phyloP scores from a whole-genome alignment of 1,284 basidiomycete species.

The Leccinum cinnamomeum region DNA sequence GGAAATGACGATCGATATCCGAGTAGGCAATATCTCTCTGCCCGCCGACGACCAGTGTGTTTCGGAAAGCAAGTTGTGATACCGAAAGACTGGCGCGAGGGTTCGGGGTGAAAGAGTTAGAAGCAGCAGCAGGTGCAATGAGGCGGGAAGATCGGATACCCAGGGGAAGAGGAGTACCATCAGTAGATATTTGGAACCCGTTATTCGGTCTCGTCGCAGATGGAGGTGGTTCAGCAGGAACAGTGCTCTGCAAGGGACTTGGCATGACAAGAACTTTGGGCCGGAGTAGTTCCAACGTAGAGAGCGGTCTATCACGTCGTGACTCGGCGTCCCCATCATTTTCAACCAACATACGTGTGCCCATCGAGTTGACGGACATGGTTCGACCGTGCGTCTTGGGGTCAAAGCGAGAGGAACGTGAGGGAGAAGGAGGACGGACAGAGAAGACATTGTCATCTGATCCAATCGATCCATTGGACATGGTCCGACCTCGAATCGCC shows the following conservation, averaged over 20 bases:
- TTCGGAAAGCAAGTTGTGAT: constrained; percentile 79
- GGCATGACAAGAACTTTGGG: constrained; percentile 86
- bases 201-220: constrained; percentile 41
- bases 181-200: constrained; percentile 62
- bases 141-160: constrained; percentile 58
- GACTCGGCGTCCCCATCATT: constrained; percentile 50
- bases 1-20: constrained; percentile 59
- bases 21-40: constrained; percentile 60
- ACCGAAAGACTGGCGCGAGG: constrained; percentile 67
- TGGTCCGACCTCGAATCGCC: constrained; percentile 37
- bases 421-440: constrained; percentile 55
- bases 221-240: constrained; percentile 34
- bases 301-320: constrained; percentile 56
- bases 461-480: constrained; percentile 41
- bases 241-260: constrained; percentile 65
- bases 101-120: constrained; percentile 76
- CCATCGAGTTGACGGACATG: constrained; percentile 63
- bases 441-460: constrained; percentile 62
- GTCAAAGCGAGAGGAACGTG: constrained; percentile 68
- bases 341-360: constrained; percentile 60
- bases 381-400: constrained; percentile 67
- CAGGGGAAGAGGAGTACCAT: constrained; percentile 69
- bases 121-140: constrained; percentile 44
- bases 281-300: constrained; percentile 71
- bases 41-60: constrained; percentile 59